Conservation (phyloP, 1,284 basidiomycete species). For the Boletus semigastroideus region DNA sequence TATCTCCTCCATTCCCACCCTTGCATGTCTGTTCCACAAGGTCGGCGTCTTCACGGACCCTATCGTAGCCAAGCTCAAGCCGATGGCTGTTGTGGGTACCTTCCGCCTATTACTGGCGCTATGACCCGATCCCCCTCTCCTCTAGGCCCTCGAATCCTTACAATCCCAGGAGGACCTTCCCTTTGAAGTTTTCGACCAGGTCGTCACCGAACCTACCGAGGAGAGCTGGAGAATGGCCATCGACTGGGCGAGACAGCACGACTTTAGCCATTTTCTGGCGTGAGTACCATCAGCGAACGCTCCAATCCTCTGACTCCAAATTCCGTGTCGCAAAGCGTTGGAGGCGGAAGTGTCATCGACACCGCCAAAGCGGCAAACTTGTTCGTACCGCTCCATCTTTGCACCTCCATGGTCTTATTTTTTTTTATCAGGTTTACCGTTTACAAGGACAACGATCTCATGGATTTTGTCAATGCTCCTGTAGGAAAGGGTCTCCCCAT, state of each 20-base stretch:
- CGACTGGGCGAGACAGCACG: slow-evolving; percentile 78
- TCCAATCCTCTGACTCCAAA: background rate
- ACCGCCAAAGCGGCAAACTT: slow-evolving; percentile 92
- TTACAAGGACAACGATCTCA: slow-evolving; percentile 89
- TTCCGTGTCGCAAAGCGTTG: slow-evolving; percentile 56
- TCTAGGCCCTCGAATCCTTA: slow-evolving; percentile 74
- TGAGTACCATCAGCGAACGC: slow-evolving; percentile 31
- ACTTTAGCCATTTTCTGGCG: slow-evolving; percentile 95
- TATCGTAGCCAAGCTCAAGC: slow-evolving; percentile 77
- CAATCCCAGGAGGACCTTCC: slow-evolving; percentile 71
- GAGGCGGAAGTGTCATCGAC: slow-evolving; percentile 95
- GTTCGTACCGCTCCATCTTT: slow-evolving; percentile 41
- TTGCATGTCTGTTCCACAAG: slow-evolving; percentile 38
- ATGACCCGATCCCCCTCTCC: background rate
- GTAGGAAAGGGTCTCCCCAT: slow-evolving; percentile 92
- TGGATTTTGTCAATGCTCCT: slow-evolving; percentile 97
- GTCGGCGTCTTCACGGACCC: slow-evolving; percentile 94
- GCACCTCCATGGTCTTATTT: background rate
- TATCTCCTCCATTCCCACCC: slow-evolving; percentile 1
- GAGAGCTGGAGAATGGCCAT: slow-evolving; percentile 87
- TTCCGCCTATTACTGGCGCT: background rate
- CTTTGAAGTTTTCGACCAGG: slow-evolving; percentile 84
- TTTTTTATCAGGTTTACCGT: slow-evolving; percentile 61
- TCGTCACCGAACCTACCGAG: slow-evolving; percentile 91
- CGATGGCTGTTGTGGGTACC: slow-evolving; percentile 73